Evolutionary conservation across 176 grass and related monocot species (phyloP), one percentile per base, ranked within the genome.

Genomic region (Calamus simplicifolius): DNA sequence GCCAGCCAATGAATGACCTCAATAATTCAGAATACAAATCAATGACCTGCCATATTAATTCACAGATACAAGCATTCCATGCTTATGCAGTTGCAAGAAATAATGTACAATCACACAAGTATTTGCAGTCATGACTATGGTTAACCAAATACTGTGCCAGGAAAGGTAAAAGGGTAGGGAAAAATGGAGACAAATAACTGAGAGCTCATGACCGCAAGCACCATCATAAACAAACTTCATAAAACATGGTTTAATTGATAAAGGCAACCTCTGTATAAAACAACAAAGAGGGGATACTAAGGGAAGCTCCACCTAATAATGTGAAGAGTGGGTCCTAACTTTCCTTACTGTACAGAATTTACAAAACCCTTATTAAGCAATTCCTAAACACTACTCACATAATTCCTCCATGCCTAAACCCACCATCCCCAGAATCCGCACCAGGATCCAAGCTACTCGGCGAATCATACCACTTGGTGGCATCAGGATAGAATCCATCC

Each of bases 381-480:
- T 10, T 35, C 31, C 31, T 35, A 35, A 54, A 14, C 48, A 27
- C 54, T 26, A 5, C 49, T 85, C 85, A 89, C 67, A 79, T 64
- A 72, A 93, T 80, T 53, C 77, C 76, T 54, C 79, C 82, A 83
- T 85, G 81, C 67, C 88, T 85, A 78, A 86, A 98, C 62, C 67
- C 70, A 31, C 64, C 61, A 89, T 89, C 79, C 56, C 56, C 75
- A 19, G 67, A 68, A 69, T 85, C 85, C 60, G 65, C 61, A 76
- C 70, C 56, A 25, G 88, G 80, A 79, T 96, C 92, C 80, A 98
- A 93, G 73, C 73, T 65, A 65, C 81, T 79, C 1, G 87, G 87
- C 19, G 94, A 88, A 72, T 98, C 94, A 76, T 93, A 98, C 94
- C 94, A 98, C 73, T 98, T 98, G 49, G 86, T 5, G 30, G 59